phyloP scores from a whole-genome alignment of 1,139 yeast genomes.

The Diutina sp. region DNA sequence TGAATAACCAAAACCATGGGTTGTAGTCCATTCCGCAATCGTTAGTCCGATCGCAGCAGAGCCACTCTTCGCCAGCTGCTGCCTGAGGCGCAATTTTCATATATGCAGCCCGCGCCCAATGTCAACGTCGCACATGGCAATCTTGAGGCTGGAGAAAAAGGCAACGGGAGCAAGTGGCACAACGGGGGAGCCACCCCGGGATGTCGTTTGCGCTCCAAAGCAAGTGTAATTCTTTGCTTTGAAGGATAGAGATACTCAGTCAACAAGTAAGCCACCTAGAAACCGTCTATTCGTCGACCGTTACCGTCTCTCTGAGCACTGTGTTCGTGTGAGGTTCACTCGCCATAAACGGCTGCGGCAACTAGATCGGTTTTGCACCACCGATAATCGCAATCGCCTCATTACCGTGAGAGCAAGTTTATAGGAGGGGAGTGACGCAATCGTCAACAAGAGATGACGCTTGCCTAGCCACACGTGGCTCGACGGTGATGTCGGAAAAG shows the following conservation, averaged over 20 bases:
- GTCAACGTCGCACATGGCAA: not conserved
- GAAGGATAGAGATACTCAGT: too few relatives aligned
- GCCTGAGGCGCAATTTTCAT: not conserved
- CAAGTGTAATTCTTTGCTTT: too few relatives aligned
- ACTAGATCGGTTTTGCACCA: not conserved
- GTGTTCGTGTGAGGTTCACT: not conserved
- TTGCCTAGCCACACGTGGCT: not conserved
- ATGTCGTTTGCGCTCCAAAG: too few relatives aligned
- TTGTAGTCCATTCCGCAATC: not conserved
- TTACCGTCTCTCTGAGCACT: too few relatives aligned
- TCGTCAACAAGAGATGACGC: not conserved
- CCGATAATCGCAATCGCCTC: not conserved
- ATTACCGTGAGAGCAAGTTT: not conserved
- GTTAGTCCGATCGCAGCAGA: not conserved
- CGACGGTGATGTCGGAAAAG: not conserved
- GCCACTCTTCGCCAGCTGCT: not conserved
- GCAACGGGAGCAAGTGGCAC: not conserved
- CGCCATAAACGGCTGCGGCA: not conserved
- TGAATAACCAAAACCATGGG: constrained; percentile 14
- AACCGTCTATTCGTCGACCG: too few relatives aligned
- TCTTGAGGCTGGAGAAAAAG: not conserved
- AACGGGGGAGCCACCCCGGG: not conserved
- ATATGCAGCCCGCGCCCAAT: not conserved
- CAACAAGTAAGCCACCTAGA: too few relatives aligned
- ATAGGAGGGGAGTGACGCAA: not conserved